A percentile compares a stretch with the other conserved stretches of the same genome.
Conservation (phyloP, 805 yeast species). For the Candida golubevii region DNA sequence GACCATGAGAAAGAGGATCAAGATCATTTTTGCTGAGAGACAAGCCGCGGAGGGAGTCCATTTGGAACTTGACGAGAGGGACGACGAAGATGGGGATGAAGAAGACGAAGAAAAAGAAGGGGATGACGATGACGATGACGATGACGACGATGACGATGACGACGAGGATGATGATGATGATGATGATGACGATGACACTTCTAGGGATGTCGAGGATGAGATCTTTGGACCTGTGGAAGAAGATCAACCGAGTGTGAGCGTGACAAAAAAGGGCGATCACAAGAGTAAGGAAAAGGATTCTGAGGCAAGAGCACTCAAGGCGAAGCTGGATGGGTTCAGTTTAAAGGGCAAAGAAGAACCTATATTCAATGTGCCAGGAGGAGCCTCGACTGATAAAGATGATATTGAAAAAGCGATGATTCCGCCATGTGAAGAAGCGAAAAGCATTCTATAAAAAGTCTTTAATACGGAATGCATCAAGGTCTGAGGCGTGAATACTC, state of each 20-base stretch:
- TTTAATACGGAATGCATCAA: too few relatives aligned
- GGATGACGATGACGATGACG: constrained; percentile 36
- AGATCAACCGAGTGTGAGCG: neutral
- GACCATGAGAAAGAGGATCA: constrained; percentile 34
- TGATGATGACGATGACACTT: neutral
- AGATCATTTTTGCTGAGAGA: constrained; percentile 24
- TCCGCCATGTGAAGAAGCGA: constrained; percentile 15
- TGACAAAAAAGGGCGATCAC: neutral
- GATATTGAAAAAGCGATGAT: constrained; percentile 13
- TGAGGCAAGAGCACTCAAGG: neutral
- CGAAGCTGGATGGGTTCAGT: constrained; percentile 3
- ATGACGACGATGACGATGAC: constrained; percentile 35
- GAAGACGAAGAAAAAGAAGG: constrained; percentile 34
- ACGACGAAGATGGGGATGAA: constrained; percentile 24
- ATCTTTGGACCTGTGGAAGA: constrained; percentile 5
- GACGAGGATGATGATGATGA: constrained; percentile 16
- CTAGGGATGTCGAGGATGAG: neutral
- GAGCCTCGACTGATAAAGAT: constrained; percentile 1
- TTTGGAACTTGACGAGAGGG: constrained; percentile 13
- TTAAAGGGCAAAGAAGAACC: neutral
- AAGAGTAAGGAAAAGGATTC: neutral
- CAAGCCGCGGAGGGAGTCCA: constrained; percentile 7
- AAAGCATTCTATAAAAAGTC: constrained; percentile 10
- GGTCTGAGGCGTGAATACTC: neutral
- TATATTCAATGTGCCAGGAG: constrained; percentile 1